phyloP scores from a whole-genome alignment of 257 asterid species.

The Solanum boliviense region DNA sequence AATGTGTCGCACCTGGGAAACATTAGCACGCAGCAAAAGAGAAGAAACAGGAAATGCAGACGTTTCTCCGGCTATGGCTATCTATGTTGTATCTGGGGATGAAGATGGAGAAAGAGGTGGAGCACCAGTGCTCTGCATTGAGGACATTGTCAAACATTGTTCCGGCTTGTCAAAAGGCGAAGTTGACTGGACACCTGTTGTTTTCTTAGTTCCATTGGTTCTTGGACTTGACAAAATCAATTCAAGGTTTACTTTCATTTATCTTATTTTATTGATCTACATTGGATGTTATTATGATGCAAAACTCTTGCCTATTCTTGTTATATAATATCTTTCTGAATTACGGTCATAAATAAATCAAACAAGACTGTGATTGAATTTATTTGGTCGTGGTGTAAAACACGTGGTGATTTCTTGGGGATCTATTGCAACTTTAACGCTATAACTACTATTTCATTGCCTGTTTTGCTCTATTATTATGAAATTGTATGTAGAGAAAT shows the following conservation, averaged over 20 bases:
- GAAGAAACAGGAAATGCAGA: conserved; percentile 28
- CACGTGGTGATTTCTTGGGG: background rate
- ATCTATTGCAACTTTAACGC: background rate
- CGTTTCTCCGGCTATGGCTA: conserved; percentile 36
- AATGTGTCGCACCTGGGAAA: conserved; percentile 96
- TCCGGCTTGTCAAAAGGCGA: conserved; percentile 32
- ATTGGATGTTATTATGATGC: background rate
- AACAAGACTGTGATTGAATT: background rate
- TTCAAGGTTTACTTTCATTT: conserved; percentile 50
- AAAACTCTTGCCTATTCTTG: background rate
- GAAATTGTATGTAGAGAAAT: background rate
- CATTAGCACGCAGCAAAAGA: conserved; percentile 41
- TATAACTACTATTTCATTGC: background rate
- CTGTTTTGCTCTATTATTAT: background rate
- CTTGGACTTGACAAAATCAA: conserved; percentile 89
- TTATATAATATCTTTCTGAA: background rate
- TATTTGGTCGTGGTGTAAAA: background rate
- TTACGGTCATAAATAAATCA: background rate
- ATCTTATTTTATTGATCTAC: background rate
- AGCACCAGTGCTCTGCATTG: conserved; percentile 82
- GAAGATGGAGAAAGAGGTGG: conserved; percentile 99
- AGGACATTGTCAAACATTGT: conserved; percentile 51
- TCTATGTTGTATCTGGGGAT: conserved; percentile 93
- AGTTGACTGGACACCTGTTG: conserved; percentile 58
- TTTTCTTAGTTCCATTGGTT: conserved; percentile 91